A percentile compares a stretch with the other conserved stretches of the same genome.
Conservation (phyloP, 148 eudicot genomes). For the Agrostemma githago region DNA sequence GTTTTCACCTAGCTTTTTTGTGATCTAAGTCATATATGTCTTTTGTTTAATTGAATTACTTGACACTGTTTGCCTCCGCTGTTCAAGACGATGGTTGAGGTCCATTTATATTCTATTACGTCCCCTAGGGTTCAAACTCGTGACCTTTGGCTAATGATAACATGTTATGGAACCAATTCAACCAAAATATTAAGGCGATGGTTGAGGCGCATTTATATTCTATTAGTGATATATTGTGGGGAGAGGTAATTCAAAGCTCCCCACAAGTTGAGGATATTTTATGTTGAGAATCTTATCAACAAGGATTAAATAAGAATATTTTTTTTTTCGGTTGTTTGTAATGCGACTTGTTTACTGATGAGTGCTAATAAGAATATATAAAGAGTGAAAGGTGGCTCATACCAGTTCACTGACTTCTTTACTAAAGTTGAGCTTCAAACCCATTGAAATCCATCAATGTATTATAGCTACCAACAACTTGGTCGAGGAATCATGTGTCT, state of each 20-base stretch:
- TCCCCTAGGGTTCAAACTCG: not conserved
- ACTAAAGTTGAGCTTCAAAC: not conserved
- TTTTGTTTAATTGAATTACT: no score
- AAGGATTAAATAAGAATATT: not conserved
- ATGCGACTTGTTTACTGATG: not conserved
- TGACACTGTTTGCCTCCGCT: not conserved
- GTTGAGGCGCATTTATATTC: no score
- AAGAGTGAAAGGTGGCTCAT: not conserved
- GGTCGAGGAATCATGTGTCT: not conserved
- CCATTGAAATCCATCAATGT: not conserved
- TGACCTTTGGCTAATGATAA: not conserved
- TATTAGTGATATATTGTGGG: not conserved
- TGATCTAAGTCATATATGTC: no score
- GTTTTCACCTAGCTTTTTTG: no score
- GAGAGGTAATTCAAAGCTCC: not conserved
- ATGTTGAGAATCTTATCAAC: not conserved
- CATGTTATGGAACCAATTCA: no score
- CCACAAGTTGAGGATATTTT: no score
- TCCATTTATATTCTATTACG: no score
- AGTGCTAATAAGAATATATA: not conserved
- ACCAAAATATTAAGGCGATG: no score
- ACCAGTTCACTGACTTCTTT: not conserved
- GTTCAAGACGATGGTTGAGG: not conserved
- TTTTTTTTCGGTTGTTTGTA: not conserved
- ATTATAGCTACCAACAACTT: not conserved